These are phyloP conservation scores for Crucibulum laeve DNA, from an alignment of 768 basidiomycete genomes.

Conservation along the genomic window DNA sequence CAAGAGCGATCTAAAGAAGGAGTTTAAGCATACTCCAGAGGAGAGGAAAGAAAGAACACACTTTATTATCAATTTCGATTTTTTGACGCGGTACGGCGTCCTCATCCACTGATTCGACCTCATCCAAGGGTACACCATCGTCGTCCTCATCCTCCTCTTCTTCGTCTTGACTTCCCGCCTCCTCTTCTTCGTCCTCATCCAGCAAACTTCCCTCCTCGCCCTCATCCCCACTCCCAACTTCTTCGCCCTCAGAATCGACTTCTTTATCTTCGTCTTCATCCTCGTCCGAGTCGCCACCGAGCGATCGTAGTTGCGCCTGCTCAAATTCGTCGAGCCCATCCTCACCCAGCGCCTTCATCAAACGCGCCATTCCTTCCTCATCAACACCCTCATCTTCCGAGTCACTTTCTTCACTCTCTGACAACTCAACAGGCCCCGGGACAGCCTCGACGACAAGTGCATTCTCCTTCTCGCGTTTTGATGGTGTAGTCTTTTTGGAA, in stretches of 20 bases:
- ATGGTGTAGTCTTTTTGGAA: too few species aligned
- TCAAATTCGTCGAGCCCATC: slow-evolving; percentile 67
- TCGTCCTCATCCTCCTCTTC: slow-evolving; percentile 29
- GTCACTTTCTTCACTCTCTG: slow-evolving; percentile 12
- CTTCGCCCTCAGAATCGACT: slow-evolving; percentile 29
- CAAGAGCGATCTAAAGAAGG: slow-evolving; percentile 58
- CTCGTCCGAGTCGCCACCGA: slow-evolving; percentile 23
- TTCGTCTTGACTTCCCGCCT: slow-evolving; percentile 28
- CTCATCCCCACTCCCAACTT: slow-evolving; percentile 27
- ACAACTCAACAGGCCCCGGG: too few species aligned
- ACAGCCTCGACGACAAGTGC: too few species aligned
- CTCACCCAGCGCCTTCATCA: slow-evolving; percentile 57
- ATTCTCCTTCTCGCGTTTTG: too few species aligned
- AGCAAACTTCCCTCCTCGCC: slow-evolving; percentile 50
- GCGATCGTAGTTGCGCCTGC: slow-evolving; percentile 44
- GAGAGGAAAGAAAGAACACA: slow-evolving; percentile 24
- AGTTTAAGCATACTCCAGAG: slow-evolving; percentile 1
- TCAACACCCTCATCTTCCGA: slow-evolving; percentile 47
- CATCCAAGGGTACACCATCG: slow-evolving; percentile 60
- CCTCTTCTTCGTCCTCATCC: slow-evolving; percentile 51
- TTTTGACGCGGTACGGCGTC: slow-evolving; percentile 82
- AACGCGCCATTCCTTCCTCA: slow-evolving; percentile 51
- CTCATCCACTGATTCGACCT: slow-evolving; percentile 69
- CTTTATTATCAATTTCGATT: slow-evolving; percentile 78
- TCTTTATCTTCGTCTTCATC: slow-evolving; percentile 8